Conservation (phyloP, 331 rosid genomes). For the Stylosanthes scabra region DNA sequence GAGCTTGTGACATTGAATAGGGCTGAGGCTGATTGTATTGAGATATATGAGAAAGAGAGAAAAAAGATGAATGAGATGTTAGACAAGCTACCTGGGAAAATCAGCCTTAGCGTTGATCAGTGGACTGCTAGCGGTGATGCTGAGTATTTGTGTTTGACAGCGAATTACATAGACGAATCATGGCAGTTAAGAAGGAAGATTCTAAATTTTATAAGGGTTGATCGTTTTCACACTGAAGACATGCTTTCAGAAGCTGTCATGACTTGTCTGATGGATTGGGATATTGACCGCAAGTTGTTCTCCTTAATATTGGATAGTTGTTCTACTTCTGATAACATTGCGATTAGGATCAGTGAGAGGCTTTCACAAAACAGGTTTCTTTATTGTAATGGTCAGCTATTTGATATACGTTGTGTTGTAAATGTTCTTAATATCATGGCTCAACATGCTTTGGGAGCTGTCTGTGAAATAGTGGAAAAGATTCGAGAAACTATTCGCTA, state of each 20-base stretch:
- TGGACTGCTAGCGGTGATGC: conserved; percentile 69
- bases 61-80: conserved; percentile 86
- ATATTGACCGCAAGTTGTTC: conserved; percentile 89
- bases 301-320: conserved; percentile 83
- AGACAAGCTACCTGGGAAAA: conserved; percentile 95
- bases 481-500: conserved; percentile 71
- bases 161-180: conserved; percentile 89
- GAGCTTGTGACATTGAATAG: conserved; percentile 77
- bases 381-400: conserved; percentile 82
- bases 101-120: conserved; percentile 84
- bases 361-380: conserved; percentile 91
- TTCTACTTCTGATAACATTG: conserved; percentile 73
- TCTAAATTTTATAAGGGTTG: conserved; percentile 71
- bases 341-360: conserved; percentile 68
- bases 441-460: conserved; percentile 75
- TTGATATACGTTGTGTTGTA: conserved; percentile 92
- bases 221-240: conserved; percentile 87
- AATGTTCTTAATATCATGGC: conserved; percentile 77
- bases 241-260: conserved; percentile 79
- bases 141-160: conserved; percentile 83
- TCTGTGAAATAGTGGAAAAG: conserved; percentile 58
- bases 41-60: conserved; percentile 84
- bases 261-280: conserved; percentile 94
- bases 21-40: conserved; percentile 94
- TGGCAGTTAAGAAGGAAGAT: conserved; percentile 86